A percentile compares a stretch with the other conserved stretches of the same genome.
These are phyloP conservation scores for Trichoderma asperellum DNA, from an alignment of 2,329 filamentous ascomycete genomes.

Conservation along the genomic window DNA sequence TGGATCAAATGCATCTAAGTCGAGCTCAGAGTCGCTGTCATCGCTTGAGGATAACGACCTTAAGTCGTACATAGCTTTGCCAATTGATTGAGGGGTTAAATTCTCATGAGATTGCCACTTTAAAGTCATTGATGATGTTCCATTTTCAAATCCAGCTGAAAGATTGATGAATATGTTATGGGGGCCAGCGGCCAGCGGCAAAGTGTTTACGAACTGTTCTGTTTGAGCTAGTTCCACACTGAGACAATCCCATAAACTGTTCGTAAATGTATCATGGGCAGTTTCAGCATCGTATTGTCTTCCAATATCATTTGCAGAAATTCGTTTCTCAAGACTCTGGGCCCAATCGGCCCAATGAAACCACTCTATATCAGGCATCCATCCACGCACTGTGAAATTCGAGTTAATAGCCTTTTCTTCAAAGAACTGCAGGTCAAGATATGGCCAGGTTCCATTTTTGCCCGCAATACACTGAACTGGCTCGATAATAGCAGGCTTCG, in stretches of 20 bases:
- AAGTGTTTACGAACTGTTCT: constrained; percentile 35
- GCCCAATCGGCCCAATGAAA: constrained; percentile 41
- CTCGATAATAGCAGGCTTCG: neutral
- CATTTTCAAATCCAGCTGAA: constrained; percentile 27
- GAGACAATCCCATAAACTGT: constrained; percentile 46
- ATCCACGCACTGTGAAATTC: constrained; percentile 50
- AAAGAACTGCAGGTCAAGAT: constrained; percentile 41
- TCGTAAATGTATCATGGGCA: constrained; percentile 34
- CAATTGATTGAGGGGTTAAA: constrained; percentile 31
- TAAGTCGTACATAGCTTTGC: neutral
- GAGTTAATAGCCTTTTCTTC: constrained; percentile 37
- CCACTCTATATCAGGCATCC: constrained; percentile 48
- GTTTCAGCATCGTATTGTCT: neutral
- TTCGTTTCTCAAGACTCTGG: constrained; percentile 38
- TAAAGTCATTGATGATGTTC: neutral
- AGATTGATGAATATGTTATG: constrained; percentile 42
- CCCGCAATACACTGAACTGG: constrained; percentile 27
- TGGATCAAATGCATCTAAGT: neutral
- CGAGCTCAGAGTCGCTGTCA: constrained; percentile 23
- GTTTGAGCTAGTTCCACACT: constrained; percentile 52
- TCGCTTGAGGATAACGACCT: constrained; percentile 29
- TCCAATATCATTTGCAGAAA: constrained; percentile 16
- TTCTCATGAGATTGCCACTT: constrained; percentile 38
- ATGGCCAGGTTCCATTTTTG: constrained; percentile 41
- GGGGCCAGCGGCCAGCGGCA: constrained; percentile 37